Evolutionary conservation across 768 basidiomycete genomes (phyloP), one percentile per base, ranked within the genome.

Genomic region (Strobilomyces dryophilus): DNA sequence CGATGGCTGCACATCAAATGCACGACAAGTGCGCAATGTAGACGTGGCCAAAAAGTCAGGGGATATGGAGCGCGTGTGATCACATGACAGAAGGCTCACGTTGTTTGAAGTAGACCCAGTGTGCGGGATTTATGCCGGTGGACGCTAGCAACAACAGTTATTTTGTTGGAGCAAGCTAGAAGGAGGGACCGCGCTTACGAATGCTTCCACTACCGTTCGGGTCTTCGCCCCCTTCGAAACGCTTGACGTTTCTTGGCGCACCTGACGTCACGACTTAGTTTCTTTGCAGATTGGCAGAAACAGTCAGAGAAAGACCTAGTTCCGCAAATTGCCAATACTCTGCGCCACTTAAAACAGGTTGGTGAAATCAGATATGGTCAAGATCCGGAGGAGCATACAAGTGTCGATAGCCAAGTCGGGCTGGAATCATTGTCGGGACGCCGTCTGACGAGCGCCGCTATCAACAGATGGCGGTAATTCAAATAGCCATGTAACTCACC

Each of bases 311-410:
- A 48, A 36, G 10, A 48, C 77, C 63, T 20, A 71, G 72, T 46
- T 82, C 80, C 21, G 59, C 40, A 57, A 73, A 76, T 44, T 81
- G 71, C 81, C 80, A 81, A 57, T 76, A 82, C 51, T 74, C 74
- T 9, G 61, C 60, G 20, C 61, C 71, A 26, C 74, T 74, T 18
- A 12, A 31, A 48, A 27, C 32, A 46, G 9, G 39, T 35, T 17
- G n/a, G 12, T 39, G 37, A 41, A 20, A 32, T 44, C 45, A 50
- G 64, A 60, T 59, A 63, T 18, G 42, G 61, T 27, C 37, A 45
- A 53, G 43, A 45, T 46, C 27, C n/a, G 42, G 4, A 29, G 20
- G 29, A 14, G 45, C 61, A 49, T 59, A 79, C 65, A 71, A 78
- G 51, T 80, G 80, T 39, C 61, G 70, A 59, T 82, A 81, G 17